Evolutionary conservation across 495 filamentous ascomycete genomes (phyloP), one percentile per base, ranked within the genome.

Genomic region (Stereocaulon alpinum): DNA sequence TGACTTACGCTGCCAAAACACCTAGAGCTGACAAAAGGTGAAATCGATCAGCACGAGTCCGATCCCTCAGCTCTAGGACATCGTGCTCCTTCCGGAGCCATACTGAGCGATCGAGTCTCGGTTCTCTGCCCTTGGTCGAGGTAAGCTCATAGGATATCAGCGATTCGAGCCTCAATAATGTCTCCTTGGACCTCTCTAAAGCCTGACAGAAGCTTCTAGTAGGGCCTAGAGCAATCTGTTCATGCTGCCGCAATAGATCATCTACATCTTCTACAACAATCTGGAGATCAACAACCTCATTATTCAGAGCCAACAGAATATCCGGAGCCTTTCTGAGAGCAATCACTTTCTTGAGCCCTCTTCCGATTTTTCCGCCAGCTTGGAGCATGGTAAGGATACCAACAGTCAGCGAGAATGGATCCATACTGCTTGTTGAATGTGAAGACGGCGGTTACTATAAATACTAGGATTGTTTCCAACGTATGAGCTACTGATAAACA

Each of bases 81-180:
- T 44, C 14, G 22, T n/a, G 2, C 24, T 57, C 53, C 17, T 30
- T 17, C 32, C 47, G 34, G 6, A 61, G 27, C 58, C 58, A 64
- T 24, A 15, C 18, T 7, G 40, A 61, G 24, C 55, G 40, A 43
- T 64, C 47, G 5, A 64, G 27, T 40, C 47, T 51, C 9, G 47
- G 18, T 4, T 29, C 15, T 18, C 34, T 32, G 22, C 42, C 41
- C 1, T 27, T 40, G 3, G 48, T 20, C 0, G 29, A 61, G 20
- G 58, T 61, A 40, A 64, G 53, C 17, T 58, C 34, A 22, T 64
- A 64, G 9, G 58, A 51, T 14, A 64, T 48, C 0, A 60, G 24
- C 15, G 24, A 29, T 9, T 64, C 58, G 1, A 64, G 37, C 18
- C 6, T 15, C 45, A 53, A 22, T 20, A 60, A 14, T 24, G 59